Evolutionary conservation across 2,329 filamentous ascomycete species (phyloP), one percentile per base, ranked within the genome.

Genomic region (Cladosporium velox): DNA sequence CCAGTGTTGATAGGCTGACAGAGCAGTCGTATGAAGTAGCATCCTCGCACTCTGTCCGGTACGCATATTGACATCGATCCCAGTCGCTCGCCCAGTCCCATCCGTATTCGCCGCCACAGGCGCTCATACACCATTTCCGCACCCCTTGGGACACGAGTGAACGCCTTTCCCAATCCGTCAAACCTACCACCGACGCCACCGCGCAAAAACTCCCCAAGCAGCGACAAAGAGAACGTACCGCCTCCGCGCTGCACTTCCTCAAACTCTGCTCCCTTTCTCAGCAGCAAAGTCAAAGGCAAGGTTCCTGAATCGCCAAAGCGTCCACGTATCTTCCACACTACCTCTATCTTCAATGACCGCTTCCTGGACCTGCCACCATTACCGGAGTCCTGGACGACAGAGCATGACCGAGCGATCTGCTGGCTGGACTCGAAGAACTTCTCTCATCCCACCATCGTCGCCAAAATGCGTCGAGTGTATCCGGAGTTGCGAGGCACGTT

Each of bases 391-490:
- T 79, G 77, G 76, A 69, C 47, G 4, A 28, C 63, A 2, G 62
- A 71, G n/a, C 74, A 77, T 61, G 77, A 79, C 66, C 71, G 70
- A 52, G 73, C 72, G 14, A 76, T 78, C 64, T 78, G 77, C 68
- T 68, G 75, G 24, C 72, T 77, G 11, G 77, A 78, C 61, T 71
- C 69, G 11, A 66, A 70, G 38, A 70, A 71, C 64, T 77, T 74
- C 65, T 66, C 70, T 4, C 70, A 71, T n/a, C 35, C 65, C 3
- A 66, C 65, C n/a, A 77, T 76, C 35, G 71, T 77, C 59, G 58
- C 65, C 21, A 74, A 75, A 54, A 60, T 78, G 4, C 71, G 73
- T 10, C 66, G 72, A 26, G 69, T 71, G 7, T 77, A 77, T 47
- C 73, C 72, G 12, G 69, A 74, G 49, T 65, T 78, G 30, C 41